Base-by-base conservation (phyloP, 192 early-diverging fungal genomes). In the Coemansia sp. region DNA sequence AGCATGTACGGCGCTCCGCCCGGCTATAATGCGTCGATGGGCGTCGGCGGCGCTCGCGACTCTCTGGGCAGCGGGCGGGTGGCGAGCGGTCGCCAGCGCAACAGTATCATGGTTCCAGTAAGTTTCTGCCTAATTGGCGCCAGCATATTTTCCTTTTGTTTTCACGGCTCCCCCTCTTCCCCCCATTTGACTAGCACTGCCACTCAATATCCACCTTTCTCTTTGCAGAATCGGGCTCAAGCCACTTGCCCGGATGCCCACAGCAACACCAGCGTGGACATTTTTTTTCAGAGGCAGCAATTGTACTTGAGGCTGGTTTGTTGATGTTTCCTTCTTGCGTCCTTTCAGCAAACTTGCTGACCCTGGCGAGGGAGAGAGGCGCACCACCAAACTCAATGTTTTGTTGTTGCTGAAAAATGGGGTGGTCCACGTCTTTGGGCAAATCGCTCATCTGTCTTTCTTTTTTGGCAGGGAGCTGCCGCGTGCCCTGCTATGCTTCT, bases 1-100 rank as follows among this genome's bases (percentile, higher is more conserved):
- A 83, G 81, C 81, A 83, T 83, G 81, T 83, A 83, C 44, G 81
- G 81, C 71, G 81, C 81, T 9, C 81, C 81, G 39, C 81, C 81
- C 5, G 81, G 81, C 22, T 83, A 83, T 55, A 79, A 75, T 68
- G 81, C 81, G n/a, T 71, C 72, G 22, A 83, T 83, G 76, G 76
- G 81, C 43, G 72, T 83, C 27, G 81, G 76, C 58, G 72, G 81
- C n/a, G 75, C 67, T n/a, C 76, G 76, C 60, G 76, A 83, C 64
- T 20, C 71, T 34, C 22, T 65, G 64, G 76, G 76, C 38, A 70
- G 73, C n/a, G 81, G 81, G 52, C 73, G 81, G 36, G 69, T 79
- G 41, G 70, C 73, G 60, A 83, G 81, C 76, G 73, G 74, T 7
- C 76, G 81, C 67, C 81, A 83, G 81, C 81, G 81, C 76, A 83